phyloP scores from a whole-genome alignment of 139 green algal genomes.

The Chlamydomonas sp. region DNA sequence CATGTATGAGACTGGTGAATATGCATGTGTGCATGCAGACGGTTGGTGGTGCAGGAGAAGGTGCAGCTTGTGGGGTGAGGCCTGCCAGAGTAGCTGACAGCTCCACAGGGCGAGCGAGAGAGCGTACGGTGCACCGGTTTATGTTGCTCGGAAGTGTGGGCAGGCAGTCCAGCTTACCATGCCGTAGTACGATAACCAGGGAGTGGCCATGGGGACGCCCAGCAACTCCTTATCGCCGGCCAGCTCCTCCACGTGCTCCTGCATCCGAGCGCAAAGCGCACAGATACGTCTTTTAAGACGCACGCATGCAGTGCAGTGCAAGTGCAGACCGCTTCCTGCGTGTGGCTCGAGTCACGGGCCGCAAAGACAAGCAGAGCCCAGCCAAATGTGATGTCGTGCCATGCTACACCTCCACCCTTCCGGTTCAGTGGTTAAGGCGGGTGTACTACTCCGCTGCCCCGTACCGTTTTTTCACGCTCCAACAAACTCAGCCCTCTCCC shows the following conservation, averaged over 20 bases:
- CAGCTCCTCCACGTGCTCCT: not conserved
- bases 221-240: not conserved
- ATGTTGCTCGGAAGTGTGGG: too few relatives aligned
- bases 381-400: too few relatives aligned
- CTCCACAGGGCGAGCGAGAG: not conserved
- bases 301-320: too few relatives aligned
- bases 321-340: too few relatives aligned
- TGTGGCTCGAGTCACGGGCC: too few relatives aligned
- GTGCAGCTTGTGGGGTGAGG: not conserved
- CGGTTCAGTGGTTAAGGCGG: too few relatives aligned
- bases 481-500: too few relatives aligned
- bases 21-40: not conserved
- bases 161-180: not conserved
- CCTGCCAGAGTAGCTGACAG: not conserved
- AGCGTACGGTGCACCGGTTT: not conserved
- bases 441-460: too few relatives aligned
- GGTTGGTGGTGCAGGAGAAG: not conserved
- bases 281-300: too few relatives aligned
- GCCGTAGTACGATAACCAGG: slow-evolving; percentile 26
- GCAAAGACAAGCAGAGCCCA: too few relatives aligned
- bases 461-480: too few relatives aligned
- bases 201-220: not conserved
- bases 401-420: too few relatives aligned
- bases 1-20: not conserved
- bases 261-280: not conserved